Base-by-base conservation (phyloP, 257 asterid species). In the Paraleonurus japonicus region DNA sequence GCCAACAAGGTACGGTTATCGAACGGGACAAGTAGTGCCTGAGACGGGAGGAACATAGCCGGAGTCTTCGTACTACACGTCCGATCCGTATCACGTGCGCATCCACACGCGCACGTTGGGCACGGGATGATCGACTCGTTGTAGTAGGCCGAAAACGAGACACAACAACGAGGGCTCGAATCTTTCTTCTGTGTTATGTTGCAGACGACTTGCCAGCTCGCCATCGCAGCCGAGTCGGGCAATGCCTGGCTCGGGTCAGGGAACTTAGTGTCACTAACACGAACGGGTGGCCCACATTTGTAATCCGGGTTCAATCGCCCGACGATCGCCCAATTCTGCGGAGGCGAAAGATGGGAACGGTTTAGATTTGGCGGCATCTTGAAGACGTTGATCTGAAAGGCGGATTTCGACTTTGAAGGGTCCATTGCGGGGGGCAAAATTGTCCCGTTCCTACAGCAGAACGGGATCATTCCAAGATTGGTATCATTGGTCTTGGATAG, bases 131-230 rank as follows among this genome's bases (percentile, higher is more conserved):
- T 81, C 3, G 99, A 94, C 69, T 91, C 99, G 13, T 94, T 94
- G 71, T 89, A 92, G 80, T 73, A 94, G 33, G 99, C 96, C 0
- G 99, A 94, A 65, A 92, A 94, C 2, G 99, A 94, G 0, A 94
- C 98, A 1, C 99, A 94, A 74, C 99, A 94, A 19, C 91, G 81
- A 0, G 96, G 96, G 83, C 83, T 89, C 0, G 84, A 84, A 1
- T 80, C 87, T 69, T 81, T 81, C 3, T 85, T 81, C 48, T 84
- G 90, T 0, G 98, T 92, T 45, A 94, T 92, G 65, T 92, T 94
- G 84, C 99, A 94, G 1, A 89, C 93, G 48, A 94, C 89, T 72
- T 94, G 99, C 98, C 98, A 94, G 77, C 96, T 94, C 1, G 96
- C 94, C 19, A 94, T 67, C 0, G 94, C 95, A 2, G 89, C 54